These are phyloP conservation scores for Cutaneotrichosporon dermatis DNA, from an alignment of 1,284 basidiomycete species.

Conservation along the genomic window DNA sequence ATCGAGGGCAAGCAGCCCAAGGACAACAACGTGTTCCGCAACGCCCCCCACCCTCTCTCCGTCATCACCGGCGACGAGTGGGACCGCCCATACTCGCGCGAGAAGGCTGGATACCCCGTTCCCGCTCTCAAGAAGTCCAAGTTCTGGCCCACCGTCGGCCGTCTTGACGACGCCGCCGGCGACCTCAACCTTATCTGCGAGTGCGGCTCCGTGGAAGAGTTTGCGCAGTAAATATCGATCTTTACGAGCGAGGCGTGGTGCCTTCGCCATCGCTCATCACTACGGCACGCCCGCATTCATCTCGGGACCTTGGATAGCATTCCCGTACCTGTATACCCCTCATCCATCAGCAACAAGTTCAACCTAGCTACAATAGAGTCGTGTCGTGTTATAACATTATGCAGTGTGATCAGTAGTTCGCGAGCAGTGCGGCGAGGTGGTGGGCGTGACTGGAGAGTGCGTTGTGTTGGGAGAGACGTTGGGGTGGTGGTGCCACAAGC, in stretches of 20 bases:
- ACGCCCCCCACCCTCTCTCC: conserved; percentile 85
- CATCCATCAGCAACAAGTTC: conserved; percentile 1
- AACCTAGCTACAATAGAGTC: neutral
- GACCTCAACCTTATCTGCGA: conserved; percentile 60
- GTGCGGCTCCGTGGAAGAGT: conserved; percentile 81
- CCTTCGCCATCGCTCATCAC: neutral
- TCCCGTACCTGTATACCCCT: neutral
- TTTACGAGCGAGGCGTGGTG: too few relatives aligned
- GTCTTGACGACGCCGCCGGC: conserved; percentile 69
- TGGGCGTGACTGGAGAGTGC: too few relatives aligned
- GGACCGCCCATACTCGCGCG: conserved; percentile 81
- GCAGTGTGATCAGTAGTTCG: neutral
- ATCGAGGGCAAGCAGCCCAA: conserved; percentile 76
- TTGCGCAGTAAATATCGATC: conserved; percentile 25
- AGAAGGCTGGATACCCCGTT: conserved; percentile 78
- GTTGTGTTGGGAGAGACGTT: too few relatives aligned
- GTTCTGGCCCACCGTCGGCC: conserved; percentile 87
- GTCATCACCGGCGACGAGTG: conserved; percentile 73
- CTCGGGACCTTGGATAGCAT: conserved; percentile 1
- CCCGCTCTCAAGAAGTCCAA: conserved; percentile 75
- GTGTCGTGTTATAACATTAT: conserved; percentile 9
- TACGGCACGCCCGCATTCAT: neutral
- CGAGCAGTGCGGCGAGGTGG: too few relatives aligned
- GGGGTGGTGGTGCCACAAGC: too few relatives aligned
- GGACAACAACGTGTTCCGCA: conserved; percentile 79